Evolutionary conservation across 257 asterid genomes (phyloP).

Genomic region (Paraleonurus japonicus): DNA sequence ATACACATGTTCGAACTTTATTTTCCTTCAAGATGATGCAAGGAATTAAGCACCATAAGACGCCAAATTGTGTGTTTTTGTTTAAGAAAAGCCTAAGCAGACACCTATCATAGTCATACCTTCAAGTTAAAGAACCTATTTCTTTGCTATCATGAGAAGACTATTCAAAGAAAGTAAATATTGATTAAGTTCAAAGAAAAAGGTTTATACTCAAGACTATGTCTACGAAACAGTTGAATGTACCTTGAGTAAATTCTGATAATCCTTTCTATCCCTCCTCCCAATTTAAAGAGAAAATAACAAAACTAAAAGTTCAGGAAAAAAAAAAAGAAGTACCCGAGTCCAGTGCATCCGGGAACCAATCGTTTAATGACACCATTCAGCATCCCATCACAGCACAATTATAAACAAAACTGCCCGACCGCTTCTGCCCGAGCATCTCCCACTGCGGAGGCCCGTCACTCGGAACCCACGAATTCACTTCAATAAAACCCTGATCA

Average conservation of each 20-base stretch:
- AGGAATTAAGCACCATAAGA: constrained; percentile 40
- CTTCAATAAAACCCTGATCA: constrained; percentile 61
- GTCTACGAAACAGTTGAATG: constrained; percentile 44
- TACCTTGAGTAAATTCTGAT: constrained; percentile 56
- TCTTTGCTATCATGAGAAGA: constrained; percentile 48
- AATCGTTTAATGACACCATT: constrained; percentile 38
- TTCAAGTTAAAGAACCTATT: constrained; percentile 51
- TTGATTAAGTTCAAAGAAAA: constrained; percentile 27
- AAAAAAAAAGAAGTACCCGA: constrained; percentile 50
- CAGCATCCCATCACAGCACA: constrained; percentile 99
- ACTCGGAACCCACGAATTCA: constrained; percentile 72
- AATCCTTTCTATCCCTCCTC: constrained; percentile 52
- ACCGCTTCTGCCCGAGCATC: constrained; percentile 74
- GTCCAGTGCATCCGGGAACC: constrained; percentile 51
- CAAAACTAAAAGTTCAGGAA: constrained; percentile 37
- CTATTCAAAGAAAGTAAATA: constrained; percentile 40
- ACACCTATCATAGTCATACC: constrained; percentile 44
- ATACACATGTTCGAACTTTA: constrained; percentile 38
- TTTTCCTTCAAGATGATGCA: constrained; percentile 37
- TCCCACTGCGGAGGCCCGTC: constrained; percentile 68
- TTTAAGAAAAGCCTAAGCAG: constrained; percentile 39
- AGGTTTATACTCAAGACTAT: constrained; percentile 48
- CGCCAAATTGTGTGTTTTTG: constrained; percentile 38
- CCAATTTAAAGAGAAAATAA: constrained; percentile 35
- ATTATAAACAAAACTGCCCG: constrained; percentile 88